Base-by-base conservation (phyloP, 768 basidiomycete species). In the Hericium coralloides region DNA sequence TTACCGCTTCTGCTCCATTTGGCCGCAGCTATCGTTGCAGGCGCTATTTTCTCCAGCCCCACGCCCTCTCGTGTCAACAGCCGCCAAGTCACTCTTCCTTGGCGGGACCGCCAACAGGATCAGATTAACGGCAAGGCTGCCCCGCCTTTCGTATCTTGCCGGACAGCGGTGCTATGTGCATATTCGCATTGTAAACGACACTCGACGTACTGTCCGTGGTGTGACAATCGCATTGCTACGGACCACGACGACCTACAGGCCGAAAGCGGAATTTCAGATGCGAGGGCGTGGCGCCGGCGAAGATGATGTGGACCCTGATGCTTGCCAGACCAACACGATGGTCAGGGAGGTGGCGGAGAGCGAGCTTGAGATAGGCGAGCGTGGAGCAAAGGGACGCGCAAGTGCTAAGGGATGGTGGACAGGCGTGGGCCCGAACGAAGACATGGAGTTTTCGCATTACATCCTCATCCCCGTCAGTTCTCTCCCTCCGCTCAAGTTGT, bases 381-480 rank as follows among this genome's bases (percentile, higher is more conserved):
- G 77, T 41, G 80, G 79, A 25, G 70, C 81, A 7, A 79, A 79
- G 59, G 87, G 88, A 2, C 79, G 83, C 65, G 88, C 86, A 10
- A 92, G 87, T 43, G 87, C 84, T 22, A 85, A 83, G 64, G 93
- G 92, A 1, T 95, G 91, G 88, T 95, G 93, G 92, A 76, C 82
- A 5, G 94, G 94, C 8, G 83, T 95, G 6, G 70, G 74, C 14
- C 73, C 86, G 3, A 81, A 82, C 2, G 81, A 85, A 59, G 73
- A 74, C 5, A 71, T 76, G 9, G 76, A 82, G 18, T 90, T 92
- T 68, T 77, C 78, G 15, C 85, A 91, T 65, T 82, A 77, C 53
- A 76, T 97, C 7, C 65, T 80, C 9, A 65, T 95, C 43, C 92
- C 93, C 25, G 93, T 94, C 66, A 72, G 87, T 72, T 15, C 47